Evolutionary conservation across 768 basidiomycete genomes (phyloP), one percentile per base, ranked within the genome.

Genomic region (Termitomyces sp.): DNA sequence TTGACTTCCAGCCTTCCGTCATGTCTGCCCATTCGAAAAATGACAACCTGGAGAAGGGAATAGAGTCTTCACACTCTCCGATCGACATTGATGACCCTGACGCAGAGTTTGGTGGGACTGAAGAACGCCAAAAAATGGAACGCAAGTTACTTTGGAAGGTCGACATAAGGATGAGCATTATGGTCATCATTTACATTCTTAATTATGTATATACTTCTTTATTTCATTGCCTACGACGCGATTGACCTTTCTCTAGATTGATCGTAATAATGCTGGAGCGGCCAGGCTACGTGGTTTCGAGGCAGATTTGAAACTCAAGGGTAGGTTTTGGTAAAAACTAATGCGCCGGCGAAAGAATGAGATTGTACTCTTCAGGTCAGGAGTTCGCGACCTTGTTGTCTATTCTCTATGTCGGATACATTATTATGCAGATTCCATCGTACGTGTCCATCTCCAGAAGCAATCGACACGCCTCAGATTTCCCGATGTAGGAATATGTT

Each of bases 401-500:
- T 43, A 78, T 84, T 51, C 76, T 88, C 47, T 88, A 87, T 61
- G 75, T 86, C 32, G 87, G 87, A 16, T 87, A 88, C 60, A 80
- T 84, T 57, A 64, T 86, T 32, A 87, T 88, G 87, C 87, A 89
- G 66, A 76, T 88, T 27, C 86, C 86, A 34, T 87, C 85, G 84
- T 86, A 62, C 65, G 82, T 65, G 14, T 43, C n/a, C 49, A 12
- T 25, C 29, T 31, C 48, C 25, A 12, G 31, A 34, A 45, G 23
- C 27, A 16, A 9, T 19, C 21, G 37, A 47, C 52, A 45, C 37
- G 21, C 58, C 1, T 25, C 44, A 25, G 14, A 19, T 34, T 54
- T 12, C 6, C 6, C 31, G 10, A 16, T 37, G 34, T 25, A 89
- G 87, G 12, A 90, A 89, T 61, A 85, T 89, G 77, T 81, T 88